Evolutionary conservation across 2,329 filamentous ascomycete species (phyloP).

Genomic region (Ophiocordyceps australis): DNA sequence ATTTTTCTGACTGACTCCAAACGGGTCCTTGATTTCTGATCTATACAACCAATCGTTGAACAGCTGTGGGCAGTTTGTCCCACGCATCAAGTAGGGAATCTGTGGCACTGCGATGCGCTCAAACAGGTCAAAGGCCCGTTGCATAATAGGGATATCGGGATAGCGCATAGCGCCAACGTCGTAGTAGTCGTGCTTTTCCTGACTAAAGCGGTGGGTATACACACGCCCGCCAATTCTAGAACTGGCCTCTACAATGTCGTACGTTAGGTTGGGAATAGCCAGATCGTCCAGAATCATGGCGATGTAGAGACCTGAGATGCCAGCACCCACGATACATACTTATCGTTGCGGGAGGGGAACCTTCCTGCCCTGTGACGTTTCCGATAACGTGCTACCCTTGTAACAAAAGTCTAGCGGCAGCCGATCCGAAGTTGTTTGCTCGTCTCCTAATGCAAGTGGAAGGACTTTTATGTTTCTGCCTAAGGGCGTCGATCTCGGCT

Average conservation of each 20-base stretch:
- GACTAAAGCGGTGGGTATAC: conserved; percentile 14
- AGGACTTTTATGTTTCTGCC: too few species aligned
- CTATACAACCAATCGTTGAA: conserved; percentile 4
- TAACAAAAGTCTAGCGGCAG: too few species aligned
- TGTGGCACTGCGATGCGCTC: conserved; percentile 1
- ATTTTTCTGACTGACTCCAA: conserved; percentile 1
- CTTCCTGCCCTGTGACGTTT: too few species aligned
- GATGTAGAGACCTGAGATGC: conserved; percentile 15
- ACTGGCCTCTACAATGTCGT: conserved; percentile 15
- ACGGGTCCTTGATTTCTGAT: conserved; percentile 1
- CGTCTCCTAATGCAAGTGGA: too few species aligned
- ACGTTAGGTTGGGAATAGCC: conserved; percentile 6
- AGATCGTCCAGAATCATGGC: conserved; percentile 13
- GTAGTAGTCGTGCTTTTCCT: conserved; percentile 16
- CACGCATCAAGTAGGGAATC: conserved; percentile 3
- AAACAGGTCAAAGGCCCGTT: conserved; percentile 3
- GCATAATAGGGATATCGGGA: conserved; percentile 13
- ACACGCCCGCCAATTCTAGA: conserved; percentile 14
- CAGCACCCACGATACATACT: conserved; percentile 17
- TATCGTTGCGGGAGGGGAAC: too few species aligned
- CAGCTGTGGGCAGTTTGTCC: conserved; percentile 1
- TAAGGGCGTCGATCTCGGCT: too few species aligned
- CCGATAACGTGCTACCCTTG: too few species aligned
- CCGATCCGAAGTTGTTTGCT: too few species aligned
- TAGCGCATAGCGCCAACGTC: conserved; percentile 22